A percentile compares a stretch with the other conserved stretches of the same genome.
These are phyloP conservation scores for Mycena leptocephala DNA, from an alignment of 768 basidiomycete species.

Conservation along the genomic window DNA sequence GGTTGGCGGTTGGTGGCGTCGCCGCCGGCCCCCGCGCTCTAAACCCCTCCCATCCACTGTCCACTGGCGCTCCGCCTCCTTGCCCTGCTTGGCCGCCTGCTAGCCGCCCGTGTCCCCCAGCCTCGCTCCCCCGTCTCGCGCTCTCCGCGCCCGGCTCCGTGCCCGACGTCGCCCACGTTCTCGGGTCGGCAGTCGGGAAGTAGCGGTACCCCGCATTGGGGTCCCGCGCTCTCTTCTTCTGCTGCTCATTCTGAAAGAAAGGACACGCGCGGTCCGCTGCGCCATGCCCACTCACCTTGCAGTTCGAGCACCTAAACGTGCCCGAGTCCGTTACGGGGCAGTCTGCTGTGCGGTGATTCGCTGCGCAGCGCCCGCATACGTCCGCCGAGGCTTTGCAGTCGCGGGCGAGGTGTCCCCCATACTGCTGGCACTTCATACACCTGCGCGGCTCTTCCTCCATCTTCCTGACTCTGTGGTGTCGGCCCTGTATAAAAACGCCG, in stretches of 20 bases:
- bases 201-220: neutral
- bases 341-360: neutral
- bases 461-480: neutral
- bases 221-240: neutral
- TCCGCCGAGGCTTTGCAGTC: neutral
- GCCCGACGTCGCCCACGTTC: neutral
- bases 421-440: neutral
- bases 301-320: too few species aligned
- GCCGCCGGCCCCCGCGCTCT: too few species aligned
- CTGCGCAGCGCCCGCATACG: slow-evolving; percentile 6
- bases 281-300: too few species aligned
- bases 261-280: too few species aligned
- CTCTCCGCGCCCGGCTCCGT: neutral
- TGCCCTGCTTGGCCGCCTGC: neutral
- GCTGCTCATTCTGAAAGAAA: neutral
- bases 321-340: too few species aligned
- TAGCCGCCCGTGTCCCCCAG: neutral
- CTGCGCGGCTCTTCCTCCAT: too few species aligned
- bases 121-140: too few species aligned
- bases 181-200: neutral
- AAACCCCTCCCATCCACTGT: neutral
- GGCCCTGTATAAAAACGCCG: neutral
- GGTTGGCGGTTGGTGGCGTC: neutral
- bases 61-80: neutral
- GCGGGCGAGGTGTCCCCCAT: too few species aligned